phyloP scores from a whole-genome alignment of 2,329 filamentous ascomycete genomes.

The Diaporthe eres region DNA sequence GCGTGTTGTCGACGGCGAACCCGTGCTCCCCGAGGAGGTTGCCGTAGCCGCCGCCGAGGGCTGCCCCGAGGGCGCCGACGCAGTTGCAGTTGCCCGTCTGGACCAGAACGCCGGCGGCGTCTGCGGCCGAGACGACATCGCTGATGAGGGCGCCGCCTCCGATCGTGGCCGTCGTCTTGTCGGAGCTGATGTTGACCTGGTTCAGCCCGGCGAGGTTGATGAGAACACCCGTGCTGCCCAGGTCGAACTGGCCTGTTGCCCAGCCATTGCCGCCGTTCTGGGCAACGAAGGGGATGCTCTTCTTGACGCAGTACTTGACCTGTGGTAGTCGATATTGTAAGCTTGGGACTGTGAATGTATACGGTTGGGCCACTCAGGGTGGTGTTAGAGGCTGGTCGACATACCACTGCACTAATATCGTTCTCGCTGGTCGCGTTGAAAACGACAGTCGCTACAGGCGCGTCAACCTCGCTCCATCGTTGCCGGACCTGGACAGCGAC shows the following conservation, averaged over 20 bases:
- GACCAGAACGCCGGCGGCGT: conserved; percentile 43
- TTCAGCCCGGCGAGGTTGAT: conserved; percentile 47
- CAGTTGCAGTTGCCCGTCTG: conserved; percentile 41
- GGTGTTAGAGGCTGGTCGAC: background rate
- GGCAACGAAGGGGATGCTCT: conserved; percentile 44
- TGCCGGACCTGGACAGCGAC: conserved; percentile 7
- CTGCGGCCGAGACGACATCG: conserved; percentile 45
- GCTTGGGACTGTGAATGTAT: background rate
- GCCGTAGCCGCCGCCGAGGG: conserved; percentile 46
- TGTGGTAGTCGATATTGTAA: background rate
- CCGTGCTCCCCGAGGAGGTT: conserved; percentile 24
- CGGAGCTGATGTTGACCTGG: conserved; percentile 43
- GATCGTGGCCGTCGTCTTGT: conserved; percentile 45
- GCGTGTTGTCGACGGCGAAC: conserved; percentile 29
- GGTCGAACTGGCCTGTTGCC: conserved; percentile 43
- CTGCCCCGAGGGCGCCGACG: conserved; percentile 38
- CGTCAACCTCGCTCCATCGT: conserved; percentile 13
- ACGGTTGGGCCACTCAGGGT: background rate
- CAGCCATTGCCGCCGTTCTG: conserved; percentile 47
- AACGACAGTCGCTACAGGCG: background rate
- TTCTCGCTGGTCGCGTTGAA: conserved; percentile 13
- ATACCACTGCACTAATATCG: conserved; percentile 7
- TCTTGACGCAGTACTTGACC: conserved; percentile 31
- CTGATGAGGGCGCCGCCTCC: conserved; percentile 45
- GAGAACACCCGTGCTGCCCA: conserved; percentile 43